A percentile compares a stretch with the other conserved stretches of the same genome.
These are phyloP conservation scores for Oenanthe javanica DNA, from an alignment of 140 eudicot species.

Conservation along the genomic window DNA sequence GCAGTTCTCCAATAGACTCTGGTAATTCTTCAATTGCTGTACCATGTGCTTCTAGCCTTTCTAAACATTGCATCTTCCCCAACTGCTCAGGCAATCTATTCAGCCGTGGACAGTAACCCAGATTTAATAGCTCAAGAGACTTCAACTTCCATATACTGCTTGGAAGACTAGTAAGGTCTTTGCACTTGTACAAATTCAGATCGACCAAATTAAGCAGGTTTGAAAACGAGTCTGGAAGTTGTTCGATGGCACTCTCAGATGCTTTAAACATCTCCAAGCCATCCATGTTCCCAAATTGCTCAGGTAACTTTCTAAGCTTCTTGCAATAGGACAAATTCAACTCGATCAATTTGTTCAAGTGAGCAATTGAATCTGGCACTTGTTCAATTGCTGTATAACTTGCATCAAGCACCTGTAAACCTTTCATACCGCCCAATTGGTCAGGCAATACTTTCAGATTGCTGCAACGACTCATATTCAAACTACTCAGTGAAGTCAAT, in stretches of 20 bases:
- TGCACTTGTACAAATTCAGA: background rate
- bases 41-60: fast-evolving
- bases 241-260: background rate
- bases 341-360: too few relatives aligned
- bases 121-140: too few relatives aligned
- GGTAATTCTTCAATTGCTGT: background rate
- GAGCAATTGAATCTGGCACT: too few relatives aligned
- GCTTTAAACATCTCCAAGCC: background rate
- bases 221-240: background rate
- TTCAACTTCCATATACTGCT: too few relatives aligned
- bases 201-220: background rate
- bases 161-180: background rate
- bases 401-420: background rate
- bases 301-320: background rate
- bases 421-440: too few relatives aligned
- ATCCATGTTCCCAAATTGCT: background rate
- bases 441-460: too few relatives aligned
- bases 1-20: background rate
- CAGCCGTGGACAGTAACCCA: too few relatives aligned
- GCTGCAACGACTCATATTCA: too few relatives aligned
- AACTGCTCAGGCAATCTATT: background rate
- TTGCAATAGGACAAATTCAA: background rate
- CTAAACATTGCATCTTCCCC: background rate
- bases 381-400: too few relatives aligned
- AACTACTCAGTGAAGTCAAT: too few relatives aligned